phyloP scores from a whole-genome alignment of 345 rosid species.

The Aquilaria yunnanensis region DNA sequence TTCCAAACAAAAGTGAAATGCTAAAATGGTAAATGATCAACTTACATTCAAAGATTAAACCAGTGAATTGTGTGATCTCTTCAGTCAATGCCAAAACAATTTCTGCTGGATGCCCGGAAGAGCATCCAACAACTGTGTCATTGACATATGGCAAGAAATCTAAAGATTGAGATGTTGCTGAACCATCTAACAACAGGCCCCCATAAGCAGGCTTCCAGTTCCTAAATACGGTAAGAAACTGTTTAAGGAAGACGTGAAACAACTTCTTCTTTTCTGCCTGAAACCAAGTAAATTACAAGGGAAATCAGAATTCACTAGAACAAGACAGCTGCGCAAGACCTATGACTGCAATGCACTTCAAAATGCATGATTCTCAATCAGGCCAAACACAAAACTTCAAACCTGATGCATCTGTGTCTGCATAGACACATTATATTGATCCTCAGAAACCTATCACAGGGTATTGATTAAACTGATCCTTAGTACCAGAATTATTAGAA shows the following conservation, averaged over 20 bases:
- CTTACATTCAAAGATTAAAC: constrained; percentile 48
- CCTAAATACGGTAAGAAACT: constrained; percentile 47
- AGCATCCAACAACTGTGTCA: constrained; percentile 47
- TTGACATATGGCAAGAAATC: constrained; percentile 23
- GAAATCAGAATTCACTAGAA: constrained; percentile 2
- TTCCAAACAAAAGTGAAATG: no score
- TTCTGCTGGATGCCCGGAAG: constrained; percentile 64
- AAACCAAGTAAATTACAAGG: constrained; percentile 9
- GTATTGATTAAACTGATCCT: no score
- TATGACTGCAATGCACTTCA: no score
- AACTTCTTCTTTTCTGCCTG: constrained; percentile 56
- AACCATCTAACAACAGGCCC: constrained; percentile 33
- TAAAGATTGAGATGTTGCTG: constrained; percentile 21
- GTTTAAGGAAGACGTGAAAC: constrained; percentile 53
- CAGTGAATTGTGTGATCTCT: constrained; percentile 41
- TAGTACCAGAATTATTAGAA: no score
- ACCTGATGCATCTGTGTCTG: no score
- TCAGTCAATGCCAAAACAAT: constrained; percentile 39
- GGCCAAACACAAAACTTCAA: no score
- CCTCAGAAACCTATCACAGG: no score
- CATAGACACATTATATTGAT: no score
- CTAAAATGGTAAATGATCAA: constrained; percentile 4
- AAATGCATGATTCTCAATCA: no score
- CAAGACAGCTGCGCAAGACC: neutral
- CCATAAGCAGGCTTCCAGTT: constrained; percentile 54